phyloP scores from a whole-genome alignment of 805 yeast species.

The Starmerella kuoi region DNA sequence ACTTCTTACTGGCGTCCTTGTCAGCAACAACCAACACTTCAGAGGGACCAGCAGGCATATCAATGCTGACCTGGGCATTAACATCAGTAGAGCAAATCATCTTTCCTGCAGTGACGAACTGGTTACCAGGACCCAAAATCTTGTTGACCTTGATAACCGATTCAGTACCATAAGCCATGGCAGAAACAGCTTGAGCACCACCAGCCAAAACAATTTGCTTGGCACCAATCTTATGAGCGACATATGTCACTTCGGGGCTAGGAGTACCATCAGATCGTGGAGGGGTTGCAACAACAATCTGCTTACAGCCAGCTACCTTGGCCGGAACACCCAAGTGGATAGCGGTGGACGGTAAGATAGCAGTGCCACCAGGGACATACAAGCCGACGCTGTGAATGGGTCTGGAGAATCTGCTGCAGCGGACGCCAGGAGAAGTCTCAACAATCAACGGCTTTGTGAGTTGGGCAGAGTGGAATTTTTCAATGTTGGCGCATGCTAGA shows the following conservation, averaged over 20 bases:
- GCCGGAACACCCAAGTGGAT: constrained; percentile 99
- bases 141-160: constrained; percentile 87
- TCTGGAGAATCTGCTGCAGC: constrained; percentile 87
- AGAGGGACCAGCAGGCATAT: constrained; percentile 99
- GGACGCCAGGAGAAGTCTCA: constrained; percentile 89
- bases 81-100: constrained; percentile 95
- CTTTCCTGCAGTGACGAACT: constrained; percentile 97
- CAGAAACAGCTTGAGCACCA: constrained; percentile 98
- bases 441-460: constrained; percentile 56
- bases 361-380: constrained; percentile 98
- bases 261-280: constrained; percentile 86
- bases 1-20: constrained; percentile 75
- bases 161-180: constrained; percentile 97
- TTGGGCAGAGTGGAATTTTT: constrained; percentile 90
- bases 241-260: constrained; percentile 95
- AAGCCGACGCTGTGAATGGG: constrained; percentile 92
- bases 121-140: constrained; percentile 97
- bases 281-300: constrained; percentile 87
- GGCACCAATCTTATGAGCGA: constrained; percentile 93
- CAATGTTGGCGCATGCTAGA: constrained; percentile 75
- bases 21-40: constrained; percentile 94
- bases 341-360: constrained; percentile 94
- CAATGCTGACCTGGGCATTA: constrained; percentile 87
- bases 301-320: constrained; percentile 89
- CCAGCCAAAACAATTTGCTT: constrained; percentile 86